phyloP scores from a whole-genome alignment of 2,329 filamentous ascomycete species.

The Cladophialophora psammophila region DNA sequence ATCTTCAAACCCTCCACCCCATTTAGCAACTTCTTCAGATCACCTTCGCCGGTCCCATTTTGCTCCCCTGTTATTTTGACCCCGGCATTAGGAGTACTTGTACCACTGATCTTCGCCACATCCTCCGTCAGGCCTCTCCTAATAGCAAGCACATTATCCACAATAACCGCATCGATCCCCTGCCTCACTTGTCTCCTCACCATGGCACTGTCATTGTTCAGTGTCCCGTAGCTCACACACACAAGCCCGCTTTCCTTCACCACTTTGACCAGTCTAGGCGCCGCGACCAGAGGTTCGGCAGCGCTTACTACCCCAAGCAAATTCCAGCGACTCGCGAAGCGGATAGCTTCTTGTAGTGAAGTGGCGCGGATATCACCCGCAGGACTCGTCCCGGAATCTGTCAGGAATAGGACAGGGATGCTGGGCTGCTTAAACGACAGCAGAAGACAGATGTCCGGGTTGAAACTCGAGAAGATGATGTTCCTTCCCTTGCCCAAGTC shows the following conservation, averaged over 20 bases:
- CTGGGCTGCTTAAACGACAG: constrained; percentile 96
- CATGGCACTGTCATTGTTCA: constrained; percentile 87
- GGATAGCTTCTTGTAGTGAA: constrained; percentile 91
- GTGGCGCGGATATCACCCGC: constrained; percentile 90
- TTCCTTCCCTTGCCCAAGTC: constrained; percentile 82
- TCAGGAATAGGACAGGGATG: constrained; percentile 93
- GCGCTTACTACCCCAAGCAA: constrained; percentile 87
- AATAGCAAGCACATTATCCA: constrained; percentile 92
- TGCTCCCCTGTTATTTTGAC: background rate
- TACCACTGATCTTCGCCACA: constrained; percentile 18
- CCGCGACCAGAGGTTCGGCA: constrained; percentile 87
- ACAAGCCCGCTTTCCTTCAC: constrained; percentile 94
- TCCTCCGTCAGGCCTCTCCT: constrained; percentile 78
- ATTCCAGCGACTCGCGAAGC: constrained; percentile 95
- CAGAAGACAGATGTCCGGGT: constrained; percentile 93
- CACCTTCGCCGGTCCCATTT: background rate
- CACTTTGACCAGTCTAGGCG: constrained; percentile 85
- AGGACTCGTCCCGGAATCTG: constrained; percentile 79
- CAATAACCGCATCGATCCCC: constrained; percentile 97
- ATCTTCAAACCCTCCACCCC: constrained; percentile 33
- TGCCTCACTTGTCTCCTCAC: constrained; percentile 92
- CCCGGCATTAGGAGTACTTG: background rate
- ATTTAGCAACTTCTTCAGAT: constrained; percentile 22
- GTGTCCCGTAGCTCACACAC: constrained; percentile 89
- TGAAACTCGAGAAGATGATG: constrained; percentile 96